A percentile compares a stretch with the other conserved stretches of the same genome.
These are phyloP conservation scores for Silene coronaria DNA, from an alignment of 179 eudicot genomes.

Conservation along the genomic window DNA sequence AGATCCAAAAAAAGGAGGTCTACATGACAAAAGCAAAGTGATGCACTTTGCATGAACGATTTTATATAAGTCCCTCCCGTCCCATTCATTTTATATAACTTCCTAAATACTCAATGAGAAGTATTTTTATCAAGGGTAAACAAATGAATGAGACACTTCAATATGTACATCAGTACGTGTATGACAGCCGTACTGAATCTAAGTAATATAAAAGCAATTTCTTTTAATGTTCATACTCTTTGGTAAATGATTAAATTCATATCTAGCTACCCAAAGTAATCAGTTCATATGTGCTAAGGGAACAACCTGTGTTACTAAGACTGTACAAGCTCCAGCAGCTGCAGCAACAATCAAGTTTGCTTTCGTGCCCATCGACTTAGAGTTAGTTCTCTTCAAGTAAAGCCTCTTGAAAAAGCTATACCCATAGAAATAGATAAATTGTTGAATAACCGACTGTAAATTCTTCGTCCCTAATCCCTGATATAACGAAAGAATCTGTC, in stretches of 20 bases:
- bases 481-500: conserved; percentile 59
- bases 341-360: conserved; percentile 87
- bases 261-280: not conserved
- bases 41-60: no score
- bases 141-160: no score
- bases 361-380: conserved; percentile 69
- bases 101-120: no score
- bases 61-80: no score
- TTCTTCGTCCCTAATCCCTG: conserved; percentile 95
- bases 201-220: no score
- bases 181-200: no score
- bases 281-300: not conserved
- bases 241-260: not conserved
- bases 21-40: no score
- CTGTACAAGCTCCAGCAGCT: conserved; percentile 87
- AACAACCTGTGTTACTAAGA: conserved; percentile 71
- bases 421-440: conserved; percentile 72
- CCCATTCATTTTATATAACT: no score
- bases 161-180: no score
- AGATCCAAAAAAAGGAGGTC: no score
- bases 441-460: conserved; percentile 72
- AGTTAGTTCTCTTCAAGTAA: conserved; percentile 55
- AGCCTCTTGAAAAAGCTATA: conserved; percentile 85
- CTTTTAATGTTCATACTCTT: no score
- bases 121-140: no score